phyloP scores from a whole-genome alignment of 1,284 basidiomycete species.

The Dichomitus squalens region DNA sequence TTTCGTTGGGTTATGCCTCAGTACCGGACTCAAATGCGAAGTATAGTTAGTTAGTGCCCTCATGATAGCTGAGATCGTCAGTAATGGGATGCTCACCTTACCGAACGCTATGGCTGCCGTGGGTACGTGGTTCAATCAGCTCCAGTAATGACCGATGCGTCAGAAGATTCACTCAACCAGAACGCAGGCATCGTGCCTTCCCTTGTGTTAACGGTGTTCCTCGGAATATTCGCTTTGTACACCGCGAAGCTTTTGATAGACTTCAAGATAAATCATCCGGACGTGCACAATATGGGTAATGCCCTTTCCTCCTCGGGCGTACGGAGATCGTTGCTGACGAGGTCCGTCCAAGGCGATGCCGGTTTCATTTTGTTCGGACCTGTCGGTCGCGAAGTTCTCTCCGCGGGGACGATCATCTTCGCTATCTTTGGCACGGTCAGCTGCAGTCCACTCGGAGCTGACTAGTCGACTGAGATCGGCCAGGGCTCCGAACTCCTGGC shows the following conservation, averaged over 20 bases:
- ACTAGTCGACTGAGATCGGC: neutral
- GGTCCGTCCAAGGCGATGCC: slow-evolving; percentile 45
- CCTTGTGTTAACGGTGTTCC: slow-evolving; percentile 54
- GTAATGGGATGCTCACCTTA: slow-evolving; percentile 59
- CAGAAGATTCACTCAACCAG: neutral
- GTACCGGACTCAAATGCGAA: neutral
- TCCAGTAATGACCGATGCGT: neutral
- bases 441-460: neutral
- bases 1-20: neutral
- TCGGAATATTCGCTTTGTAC: slow-evolving; percentile 55
- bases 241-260: slow-evolving; percentile 57
- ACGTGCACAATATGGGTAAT: slow-evolving; percentile 52
- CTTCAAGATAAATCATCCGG: slow-evolving; percentile 57
- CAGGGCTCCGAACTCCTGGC: slow-evolving; percentile 52
- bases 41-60: slow-evolving; percentile 48
- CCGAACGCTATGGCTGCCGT: slow-evolving; percentile 56
- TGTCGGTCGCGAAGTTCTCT: slow-evolving; percentile 49
- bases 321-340: neutral
- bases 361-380: slow-evolving; percentile 55
- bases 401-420: slow-evolving; percentile 53
- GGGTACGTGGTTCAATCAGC: slow-evolving; percentile 34
- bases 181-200: slow-evolving; percentile 51
- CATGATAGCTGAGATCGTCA: slow-evolving; percentile 63
- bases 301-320: neutral
- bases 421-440: slow-evolving; percentile 48